Percentiles rank a stretch among this genome's conserved stretches.
phyloP scores from a whole-genome alignment of 75 land plant species.

The Chamaecyparis obtusa region DNA sequence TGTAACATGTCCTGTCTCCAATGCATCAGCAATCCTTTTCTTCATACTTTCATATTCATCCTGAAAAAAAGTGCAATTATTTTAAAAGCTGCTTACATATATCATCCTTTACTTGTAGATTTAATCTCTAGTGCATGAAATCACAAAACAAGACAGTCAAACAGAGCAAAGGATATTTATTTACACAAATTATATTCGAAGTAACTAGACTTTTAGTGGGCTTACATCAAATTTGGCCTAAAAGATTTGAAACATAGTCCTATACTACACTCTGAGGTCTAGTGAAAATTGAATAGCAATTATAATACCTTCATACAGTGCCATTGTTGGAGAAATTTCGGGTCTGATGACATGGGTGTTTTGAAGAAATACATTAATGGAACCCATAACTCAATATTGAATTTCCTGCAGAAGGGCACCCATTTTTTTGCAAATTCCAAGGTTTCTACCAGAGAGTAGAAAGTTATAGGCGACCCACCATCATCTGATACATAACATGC shows the following conservation, averaged over 20 bases:
- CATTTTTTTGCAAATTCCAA: constrained; percentile 40
- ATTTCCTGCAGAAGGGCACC: constrained; percentile 53
- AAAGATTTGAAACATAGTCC: not conserved
- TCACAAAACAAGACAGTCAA: not conserved
- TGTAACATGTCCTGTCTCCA: not conserved
- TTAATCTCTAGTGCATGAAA: not conserved
- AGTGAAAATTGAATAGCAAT: not conserved
- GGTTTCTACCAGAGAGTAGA: constrained; percentile 32
- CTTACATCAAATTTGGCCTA: not conserved
- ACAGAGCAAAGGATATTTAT: not conserved
- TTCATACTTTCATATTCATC: constrained; percentile 7
- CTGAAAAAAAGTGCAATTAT: not conserved
- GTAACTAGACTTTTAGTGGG: too few relatives aligned
- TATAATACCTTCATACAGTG: constrained; percentile 22
- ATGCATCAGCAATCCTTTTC: constrained; percentile 2
- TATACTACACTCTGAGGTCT: not conserved
- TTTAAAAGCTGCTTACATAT: not conserved
- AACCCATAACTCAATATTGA: constrained; percentile 20
- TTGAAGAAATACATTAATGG: constrained; percentile 30
- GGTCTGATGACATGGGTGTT: not conserved
- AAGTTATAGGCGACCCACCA: constrained; percentile 28
- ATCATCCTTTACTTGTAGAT: not conserved
- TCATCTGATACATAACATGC: constrained; percentile 20
- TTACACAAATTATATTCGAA: too few relatives aligned
- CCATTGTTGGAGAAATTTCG: constrained; percentile 21